These are phyloP conservation scores for Suhomyces vadensis DNA, from an alignment of 805 yeast species.

Conservation along the genomic window DNA sequence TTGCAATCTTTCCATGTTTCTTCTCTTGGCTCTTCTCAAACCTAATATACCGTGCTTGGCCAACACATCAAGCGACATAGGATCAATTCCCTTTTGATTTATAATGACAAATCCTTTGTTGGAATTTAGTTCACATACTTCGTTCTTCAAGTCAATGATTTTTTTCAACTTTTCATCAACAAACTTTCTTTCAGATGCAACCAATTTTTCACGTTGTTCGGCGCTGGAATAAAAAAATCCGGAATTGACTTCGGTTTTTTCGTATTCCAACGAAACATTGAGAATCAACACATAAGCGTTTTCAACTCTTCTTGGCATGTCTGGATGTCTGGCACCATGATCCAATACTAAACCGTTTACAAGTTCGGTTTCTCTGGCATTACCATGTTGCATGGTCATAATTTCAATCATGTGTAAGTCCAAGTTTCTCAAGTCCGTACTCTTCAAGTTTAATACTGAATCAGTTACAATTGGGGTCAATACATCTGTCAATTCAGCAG, in stretches of 20 bases:
- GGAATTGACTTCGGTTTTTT: constrained; percentile 95
- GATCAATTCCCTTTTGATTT: constrained; percentile 98
- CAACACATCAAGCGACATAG: constrained; percentile 91
- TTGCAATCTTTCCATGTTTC: constrained; percentile 98
- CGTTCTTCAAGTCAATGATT: constrained; percentile 89
- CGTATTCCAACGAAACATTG: constrained; percentile 94
- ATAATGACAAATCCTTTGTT: constrained; percentile 85
- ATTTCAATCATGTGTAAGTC: constrained; percentile 98
- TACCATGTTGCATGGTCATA: constrained; percentile 95
- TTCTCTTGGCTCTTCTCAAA: constrained; percentile 94
- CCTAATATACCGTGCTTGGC: constrained; percentile 94
- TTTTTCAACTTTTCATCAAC: constrained; percentile 91
- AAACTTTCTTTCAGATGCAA: constrained; percentile 88
- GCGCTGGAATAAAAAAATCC: constrained; percentile 94
- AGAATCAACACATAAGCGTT: constrained; percentile 85
- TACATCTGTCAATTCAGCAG: constrained; percentile 70
- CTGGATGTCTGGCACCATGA: constrained; percentile 99
- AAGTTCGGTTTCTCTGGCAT: constrained; percentile 79
- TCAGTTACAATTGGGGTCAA: constrained; percentile 95
- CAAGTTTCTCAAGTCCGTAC: constrained; percentile 47
- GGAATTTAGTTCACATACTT: constrained; percentile 77
- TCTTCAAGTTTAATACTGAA: constrained; percentile 81
- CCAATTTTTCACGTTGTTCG: constrained; percentile 93
- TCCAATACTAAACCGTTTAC: constrained; percentile 90
- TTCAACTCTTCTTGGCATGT: constrained; percentile 87